Conservation (phyloP, 805 yeast genomes). For the Yamadazyma olivae region DNA sequence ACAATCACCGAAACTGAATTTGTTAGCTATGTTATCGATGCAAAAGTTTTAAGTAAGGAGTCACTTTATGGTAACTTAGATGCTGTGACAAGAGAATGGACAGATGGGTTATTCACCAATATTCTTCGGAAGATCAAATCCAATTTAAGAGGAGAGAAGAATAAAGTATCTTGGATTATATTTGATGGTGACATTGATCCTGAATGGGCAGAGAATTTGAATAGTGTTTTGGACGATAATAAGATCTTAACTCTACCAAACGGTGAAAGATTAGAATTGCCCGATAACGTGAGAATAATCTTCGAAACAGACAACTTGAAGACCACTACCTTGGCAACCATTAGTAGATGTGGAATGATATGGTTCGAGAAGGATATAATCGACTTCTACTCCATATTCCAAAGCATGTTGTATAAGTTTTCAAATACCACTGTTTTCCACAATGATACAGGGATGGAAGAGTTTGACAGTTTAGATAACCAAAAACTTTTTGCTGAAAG, state of each 20-base stretch:
- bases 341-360: constrained; percentile 88
- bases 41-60: constrained; percentile 70
- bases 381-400: constrained; percentile 3
- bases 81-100: constrained; percentile 82
- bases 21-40: constrained; percentile 54
- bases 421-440: neutral
- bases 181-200: constrained; percentile 96
- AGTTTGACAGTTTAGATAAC: neutral
- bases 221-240: constrained; percentile 90
- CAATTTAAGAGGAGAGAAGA: constrained; percentile 56
- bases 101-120: constrained; percentile 78
- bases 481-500: constrained; percentile 2
- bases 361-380: constrained; percentile 49
- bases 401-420: constrained; percentile 1
- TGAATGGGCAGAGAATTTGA: constrained; percentile 86
- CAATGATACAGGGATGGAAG: constrained; percentile 4
- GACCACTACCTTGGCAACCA: constrained; percentile 84
- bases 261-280: constrained; percentile 78
- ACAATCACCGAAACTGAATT: constrained; percentile 32
- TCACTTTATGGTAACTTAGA: constrained; percentile 71
- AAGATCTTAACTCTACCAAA: constrained; percentile 76
- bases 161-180: constrained; percentile 66
- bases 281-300: constrained; percentile 58
- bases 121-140: constrained; percentile 56
- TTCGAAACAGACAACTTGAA: constrained; percentile 73